Evolutionary conservation across 805 yeast genomes (phyloP).

Genomic region (Clavispora phyllophila): DNA sequence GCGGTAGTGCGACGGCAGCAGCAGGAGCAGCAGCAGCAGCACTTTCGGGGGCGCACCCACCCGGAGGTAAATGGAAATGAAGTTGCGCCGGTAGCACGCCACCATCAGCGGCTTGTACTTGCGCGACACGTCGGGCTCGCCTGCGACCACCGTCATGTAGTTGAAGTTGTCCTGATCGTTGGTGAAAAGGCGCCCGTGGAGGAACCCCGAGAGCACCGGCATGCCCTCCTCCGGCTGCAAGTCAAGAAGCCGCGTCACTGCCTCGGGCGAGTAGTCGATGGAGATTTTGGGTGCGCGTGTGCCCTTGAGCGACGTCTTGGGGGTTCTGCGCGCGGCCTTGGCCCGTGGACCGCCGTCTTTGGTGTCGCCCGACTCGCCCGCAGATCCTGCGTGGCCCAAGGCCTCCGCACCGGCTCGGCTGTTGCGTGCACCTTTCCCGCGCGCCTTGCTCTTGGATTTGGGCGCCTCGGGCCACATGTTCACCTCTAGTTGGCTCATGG

Average conservation of each 20-base stretch:
- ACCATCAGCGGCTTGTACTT: constrained; percentile 31
- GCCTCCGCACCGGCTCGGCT: too few species aligned
- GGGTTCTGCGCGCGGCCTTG: neutral
- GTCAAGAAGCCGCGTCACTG: constrained; percentile 11
- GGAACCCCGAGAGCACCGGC: constrained; percentile 23
- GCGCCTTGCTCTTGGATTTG: too few species aligned
- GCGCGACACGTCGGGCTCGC: constrained; percentile 7
- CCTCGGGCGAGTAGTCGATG: constrained; percentile 9
- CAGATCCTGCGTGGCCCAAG: neutral
- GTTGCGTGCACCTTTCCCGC: too few species aligned
- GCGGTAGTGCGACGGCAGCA: constrained; percentile 22
- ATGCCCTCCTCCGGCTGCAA: constrained; percentile 1
- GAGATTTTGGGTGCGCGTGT: constrained; percentile 5
- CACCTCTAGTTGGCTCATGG: neutral
- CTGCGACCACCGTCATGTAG: constrained; percentile 15
- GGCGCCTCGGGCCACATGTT: neutral
- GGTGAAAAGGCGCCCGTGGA: constrained; percentile 40
- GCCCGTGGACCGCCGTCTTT: neutral
- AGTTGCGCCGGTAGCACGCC: constrained; percentile 43
- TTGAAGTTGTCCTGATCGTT: constrained; percentile 37
- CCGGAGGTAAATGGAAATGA: constrained; percentile 28
- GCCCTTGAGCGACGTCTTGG: neutral
- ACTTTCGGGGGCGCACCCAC: neutral
- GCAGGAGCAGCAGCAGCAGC: too few species aligned
- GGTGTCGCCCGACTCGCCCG: neutral